Evolutionary conservation across 139 green algal species (phyloP).

Genomic region (Coelastrella sp.): DNA sequence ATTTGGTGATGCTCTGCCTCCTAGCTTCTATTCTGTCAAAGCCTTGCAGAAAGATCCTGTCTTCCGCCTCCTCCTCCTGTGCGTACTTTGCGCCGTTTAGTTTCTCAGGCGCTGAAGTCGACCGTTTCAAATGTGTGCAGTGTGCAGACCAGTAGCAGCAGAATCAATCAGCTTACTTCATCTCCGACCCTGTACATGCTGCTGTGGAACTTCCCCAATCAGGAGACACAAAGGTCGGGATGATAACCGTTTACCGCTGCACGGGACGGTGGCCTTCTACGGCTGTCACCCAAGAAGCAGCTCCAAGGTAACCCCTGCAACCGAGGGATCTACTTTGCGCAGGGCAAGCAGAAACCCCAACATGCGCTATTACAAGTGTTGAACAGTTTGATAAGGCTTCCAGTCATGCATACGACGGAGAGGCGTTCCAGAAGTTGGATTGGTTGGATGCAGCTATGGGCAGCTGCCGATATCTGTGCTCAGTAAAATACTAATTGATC

Average conservation of each 20-base stretch:
- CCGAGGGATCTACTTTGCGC: background rate
- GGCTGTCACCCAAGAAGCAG: background rate
- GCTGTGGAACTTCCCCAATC: background rate
- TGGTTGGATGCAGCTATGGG: too few relatives aligned
- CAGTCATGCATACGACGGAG: too few relatives aligned
- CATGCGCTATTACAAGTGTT: too few relatives aligned
- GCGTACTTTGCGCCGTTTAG: background rate
- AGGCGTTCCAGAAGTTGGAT: too few relatives aligned
- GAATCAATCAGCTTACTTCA: background rate
- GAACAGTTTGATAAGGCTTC: too few relatives aligned
- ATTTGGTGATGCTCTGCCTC: background rate
- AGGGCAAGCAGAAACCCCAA: too few relatives aligned
- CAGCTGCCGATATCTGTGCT: too few relatives aligned
- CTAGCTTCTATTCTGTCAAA: constrained; percentile 43
- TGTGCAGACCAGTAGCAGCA: background rate
- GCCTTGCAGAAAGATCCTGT: constrained; percentile 28
- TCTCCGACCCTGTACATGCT: constrained; percentile 33
- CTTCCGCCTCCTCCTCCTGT: constrained; percentile 37
- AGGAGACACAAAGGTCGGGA: too few relatives aligned
- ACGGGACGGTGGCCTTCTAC: background rate
- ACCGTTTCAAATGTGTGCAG: background rate
- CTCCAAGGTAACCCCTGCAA: background rate
- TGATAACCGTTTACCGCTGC: too few relatives aligned
- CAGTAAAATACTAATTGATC: too few relatives aligned
- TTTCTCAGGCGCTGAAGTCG: too few relatives aligned